Evolutionary conservation across 805 yeast species (phyloP), one percentile per base, ranked within the genome.

Genomic region (Nakazawaea wickerhamii): DNA sequence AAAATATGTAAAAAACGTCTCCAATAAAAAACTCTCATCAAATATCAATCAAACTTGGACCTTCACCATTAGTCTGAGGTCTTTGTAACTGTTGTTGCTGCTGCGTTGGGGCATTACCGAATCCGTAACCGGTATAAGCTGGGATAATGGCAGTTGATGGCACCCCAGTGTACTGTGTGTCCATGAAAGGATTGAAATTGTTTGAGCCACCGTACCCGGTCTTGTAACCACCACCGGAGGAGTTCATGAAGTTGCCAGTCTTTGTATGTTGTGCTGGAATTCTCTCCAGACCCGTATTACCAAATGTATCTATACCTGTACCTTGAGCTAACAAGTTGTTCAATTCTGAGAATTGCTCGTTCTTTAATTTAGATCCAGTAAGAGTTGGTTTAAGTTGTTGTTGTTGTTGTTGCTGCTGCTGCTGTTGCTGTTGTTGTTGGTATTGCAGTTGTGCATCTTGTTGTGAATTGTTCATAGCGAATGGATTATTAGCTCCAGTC

Each of bases 191-290:
- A 54, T 79, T 80, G 22, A n/a, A 17, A 38, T 75, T 70, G 53
- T 73, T 63, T 22, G 66, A 58, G 26, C 64, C 65, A 19, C 63
- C 59, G 11, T 57, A 48, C 30, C 66, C 68, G 51, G 77, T 83
- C 52, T 67, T 77, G 54, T 68, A 76, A 26, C 95, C 96, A 5
- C 91, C 85, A 54, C 96, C 97, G 48, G 85, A 81, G 19, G 96
- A 85, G 62, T 85, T 88, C 53, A 91, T 73, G 58, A 90, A 89
- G 14, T 77, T 81, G 4, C 82, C 80, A 2, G 93, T 80, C 50
- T 75, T 77, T 1, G 97, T 91, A 59, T 85, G 91, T 57, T 91
- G 97, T 36, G 95, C 95, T 3, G 98, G 96, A 43, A 91, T 76
- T 65, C 96, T 80, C 6, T 79, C 61, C 17, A 78, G 81, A 42